Conservation (phyloP, 305 asterid species). For the Solanum hybrid region DNA sequence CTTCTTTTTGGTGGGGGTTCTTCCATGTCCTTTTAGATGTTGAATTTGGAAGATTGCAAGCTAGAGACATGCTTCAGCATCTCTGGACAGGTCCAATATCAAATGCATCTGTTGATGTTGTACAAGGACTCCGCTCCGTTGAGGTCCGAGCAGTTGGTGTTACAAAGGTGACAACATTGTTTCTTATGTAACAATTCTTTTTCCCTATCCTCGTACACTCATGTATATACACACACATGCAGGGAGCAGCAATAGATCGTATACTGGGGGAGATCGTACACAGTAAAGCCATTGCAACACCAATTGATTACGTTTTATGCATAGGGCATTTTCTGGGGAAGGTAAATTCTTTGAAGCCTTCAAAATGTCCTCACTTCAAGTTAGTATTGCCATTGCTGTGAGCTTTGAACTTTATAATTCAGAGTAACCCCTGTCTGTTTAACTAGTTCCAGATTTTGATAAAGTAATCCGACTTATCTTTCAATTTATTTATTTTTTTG, state of each 20-base stretch:
- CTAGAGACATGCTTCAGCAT: constrained; percentile 99
- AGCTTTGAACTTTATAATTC: not conserved
- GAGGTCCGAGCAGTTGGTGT: constrained; percentile 98
- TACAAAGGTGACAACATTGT: constrained; percentile 56
- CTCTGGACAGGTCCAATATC: constrained; percentile 99
- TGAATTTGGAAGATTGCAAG: constrained; percentile 98
- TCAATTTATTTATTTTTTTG: not conserved
- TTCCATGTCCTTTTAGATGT: constrained; percentile 38
- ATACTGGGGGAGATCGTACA: constrained; percentile 96
- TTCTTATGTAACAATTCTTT: not conserved
- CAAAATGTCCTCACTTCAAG: not conserved
- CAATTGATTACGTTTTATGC: constrained; percentile 90
- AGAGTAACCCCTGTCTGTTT: not conserved
- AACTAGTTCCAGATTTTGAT: not conserved
- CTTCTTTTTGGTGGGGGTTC: not conserved
- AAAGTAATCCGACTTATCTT: no score
- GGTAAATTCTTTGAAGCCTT: constrained; percentile 35
- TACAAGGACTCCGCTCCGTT: constrained; percentile 90
- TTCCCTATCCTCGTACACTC: not conserved
- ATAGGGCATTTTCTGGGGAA: constrained; percentile 91
- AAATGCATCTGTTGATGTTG: constrained; percentile 91
- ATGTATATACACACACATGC: constrained; percentile 3
- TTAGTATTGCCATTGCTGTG: not conserved
- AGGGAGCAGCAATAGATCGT: constrained; percentile 98
- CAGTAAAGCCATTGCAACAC: constrained; percentile 68